Percentiles rank a stretch among this genome's conserved stretches.
These are phyloP conservation scores for Ogataea minuta DNA, from an alignment of 805 yeast species.

Conservation along the genomic window DNA sequence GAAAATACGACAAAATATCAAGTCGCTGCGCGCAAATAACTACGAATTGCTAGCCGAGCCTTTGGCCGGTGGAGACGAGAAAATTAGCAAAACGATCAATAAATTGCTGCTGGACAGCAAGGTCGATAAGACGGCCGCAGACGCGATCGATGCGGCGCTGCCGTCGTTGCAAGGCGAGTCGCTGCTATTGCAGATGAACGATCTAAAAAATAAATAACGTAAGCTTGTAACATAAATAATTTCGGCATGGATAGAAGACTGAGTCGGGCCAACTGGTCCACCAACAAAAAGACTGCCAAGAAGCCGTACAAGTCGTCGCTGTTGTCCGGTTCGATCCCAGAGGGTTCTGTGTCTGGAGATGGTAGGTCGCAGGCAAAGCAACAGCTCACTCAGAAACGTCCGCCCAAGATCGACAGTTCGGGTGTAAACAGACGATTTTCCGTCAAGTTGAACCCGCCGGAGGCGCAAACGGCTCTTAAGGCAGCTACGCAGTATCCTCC, in stretches of 20 bases:
- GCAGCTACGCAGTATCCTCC: conserved; percentile 11
- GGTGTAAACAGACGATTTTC: conserved; percentile 26
- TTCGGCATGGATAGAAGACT: conserved; percentile 19
- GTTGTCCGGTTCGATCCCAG: conserved; percentile 8
- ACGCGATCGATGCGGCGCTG: conserved; percentile 20
- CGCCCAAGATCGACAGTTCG: conserved; percentile 21
- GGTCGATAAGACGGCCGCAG: conserved; percentile 14
- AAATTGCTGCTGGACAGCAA: conserved; percentile 16
- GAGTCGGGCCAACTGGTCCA: conserved; percentile 31
- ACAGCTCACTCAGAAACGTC: conserved; percentile 12
- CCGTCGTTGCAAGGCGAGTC: conserved; percentile 24
- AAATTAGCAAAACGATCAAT: conserved; percentile 20
- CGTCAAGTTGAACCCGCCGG: conserved; percentile 21
- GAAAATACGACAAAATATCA: conserved; percentile 24
- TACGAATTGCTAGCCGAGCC: conserved; percentile 12
- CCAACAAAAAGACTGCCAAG: conserved; percentile 12
- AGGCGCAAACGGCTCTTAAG: conserved; percentile 10
- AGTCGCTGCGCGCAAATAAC: conserved; percentile 18
- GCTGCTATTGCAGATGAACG: conserved; percentile 27
- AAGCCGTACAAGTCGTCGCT: conserved; percentile 7
- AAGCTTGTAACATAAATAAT: conserved; percentile 1
- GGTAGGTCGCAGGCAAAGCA: not conserved
- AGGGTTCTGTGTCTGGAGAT: not conserved
- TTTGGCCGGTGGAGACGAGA: conserved; percentile 10
- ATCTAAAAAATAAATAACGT: conserved; percentile 21